Base-by-base conservation (phyloP, 1,284 basidiomycete species). In the Cryptococcus wingfieldii region DNA sequence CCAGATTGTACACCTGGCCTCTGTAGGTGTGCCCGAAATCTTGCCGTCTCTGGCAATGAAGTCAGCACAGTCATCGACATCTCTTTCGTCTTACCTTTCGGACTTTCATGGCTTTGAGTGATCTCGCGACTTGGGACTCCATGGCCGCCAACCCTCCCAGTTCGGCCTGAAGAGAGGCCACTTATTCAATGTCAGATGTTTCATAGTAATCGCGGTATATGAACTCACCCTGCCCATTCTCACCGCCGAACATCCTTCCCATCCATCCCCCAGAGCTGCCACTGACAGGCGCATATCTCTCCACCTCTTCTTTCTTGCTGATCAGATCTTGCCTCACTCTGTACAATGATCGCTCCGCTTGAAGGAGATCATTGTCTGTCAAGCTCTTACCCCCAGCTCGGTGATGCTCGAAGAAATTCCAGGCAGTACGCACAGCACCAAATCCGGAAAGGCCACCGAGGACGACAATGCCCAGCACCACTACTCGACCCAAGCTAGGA, bases 401-500 rank as follows among this genome's bases (percentile, higher is more conserved):
- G 61, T 60, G 12, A 66, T 70, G 64, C 56, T 74, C 71, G 54
- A 69, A 62, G 47, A 73, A 75, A 38, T 66, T 68, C 73, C 74
- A 75, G 9, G 75, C 71, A 4, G 74, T 74, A 28, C 71, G 52
- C 1, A 75, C 70, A 5, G 75, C 75, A 23, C 74, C 74, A 31
- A 75, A 68, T 4, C 76, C 77, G 8, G 72, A 75, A 6, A 78
- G 62, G n/a, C 61, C 66, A 7, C 71, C 75, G n/a, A 78, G 60
- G 2, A 74, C 65, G 8, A 77, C 59, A 13, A 77, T 67, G 13
- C 77, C 77, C 14, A 75, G 63, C 4, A 77, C 77, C 1, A 76
- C 68, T 0, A 77, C 70, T 27, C 77, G 48, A 5, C 75, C 75
- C 25, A 77, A 54, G n/a, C 58, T 65, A 4, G 72, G 65, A n/a